These are phyloP conservation scores for Zygnema circumcarinatum DNA, from an alignment of 139 green algal genomes.

Conservation along the genomic window DNA sequence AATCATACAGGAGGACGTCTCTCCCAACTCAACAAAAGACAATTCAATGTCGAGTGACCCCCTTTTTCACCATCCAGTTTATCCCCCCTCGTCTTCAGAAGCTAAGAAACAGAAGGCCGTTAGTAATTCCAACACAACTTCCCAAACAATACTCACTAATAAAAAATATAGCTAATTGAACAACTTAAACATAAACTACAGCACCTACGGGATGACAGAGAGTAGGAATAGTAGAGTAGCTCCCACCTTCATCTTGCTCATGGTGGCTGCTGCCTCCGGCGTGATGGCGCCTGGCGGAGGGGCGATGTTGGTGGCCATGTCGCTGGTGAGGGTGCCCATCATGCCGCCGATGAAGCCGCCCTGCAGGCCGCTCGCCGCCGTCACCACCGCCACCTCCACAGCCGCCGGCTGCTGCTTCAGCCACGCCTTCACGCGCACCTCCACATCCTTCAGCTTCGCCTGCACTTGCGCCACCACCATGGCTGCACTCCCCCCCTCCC, in stretches of 20 bases:
- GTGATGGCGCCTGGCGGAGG: not conserved
- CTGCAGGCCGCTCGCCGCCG: slow-evolving; percentile 14
- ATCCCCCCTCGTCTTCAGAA: too few relatives aligned
- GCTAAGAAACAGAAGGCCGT: too few relatives aligned
- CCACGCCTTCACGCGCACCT: slow-evolving; percentile 18
- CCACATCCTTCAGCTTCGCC: slow-evolving; percentile 33
- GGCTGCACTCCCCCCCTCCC: not conserved
- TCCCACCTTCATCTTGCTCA: slow-evolving; percentile 46
- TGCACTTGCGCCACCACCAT: slow-evolving; percentile 43
- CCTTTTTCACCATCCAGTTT: too few relatives aligned
- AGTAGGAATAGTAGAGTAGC: too few relatives aligned
- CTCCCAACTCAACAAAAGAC: too few relatives aligned
- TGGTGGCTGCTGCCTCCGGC: slow-evolving; percentile 34
- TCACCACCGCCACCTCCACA: slow-evolving; percentile 38
- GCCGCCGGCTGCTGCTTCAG: slow-evolving; percentile 19
- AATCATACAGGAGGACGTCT: too few relatives aligned
- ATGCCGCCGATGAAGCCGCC: slow-evolving; percentile 38
- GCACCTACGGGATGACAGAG: too few relatives aligned
- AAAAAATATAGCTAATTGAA: too few relatives aligned
- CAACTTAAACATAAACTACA: too few relatives aligned
- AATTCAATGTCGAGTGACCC: too few relatives aligned
- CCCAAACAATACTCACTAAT: too few relatives aligned
- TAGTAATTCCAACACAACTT: too few relatives aligned
- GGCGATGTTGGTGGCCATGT: slow-evolving; percentile 22
- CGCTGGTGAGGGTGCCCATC: slow-evolving; percentile 42